phyloP scores from a whole-genome alignment of 495 filamentous ascomycete genomes.

The Annulohypoxylon bovei region DNA sequence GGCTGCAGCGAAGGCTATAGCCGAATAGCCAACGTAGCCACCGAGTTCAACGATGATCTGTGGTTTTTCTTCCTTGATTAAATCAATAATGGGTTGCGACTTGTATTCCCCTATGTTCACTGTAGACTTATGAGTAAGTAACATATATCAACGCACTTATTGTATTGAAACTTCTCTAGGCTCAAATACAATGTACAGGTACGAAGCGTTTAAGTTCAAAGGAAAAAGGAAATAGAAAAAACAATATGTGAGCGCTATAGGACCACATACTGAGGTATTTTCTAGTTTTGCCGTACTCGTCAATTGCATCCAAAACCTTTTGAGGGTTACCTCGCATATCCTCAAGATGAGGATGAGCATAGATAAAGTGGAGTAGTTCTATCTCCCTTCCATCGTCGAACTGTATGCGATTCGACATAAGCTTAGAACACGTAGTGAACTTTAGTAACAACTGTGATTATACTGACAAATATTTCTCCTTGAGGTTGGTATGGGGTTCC shows the following conservation, averaged over 20 bases:
- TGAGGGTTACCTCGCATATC: conserved; percentile 70
- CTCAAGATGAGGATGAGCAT: conserved; percentile 61
- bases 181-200: too few species aligned
- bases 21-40: conserved; percentile 83
- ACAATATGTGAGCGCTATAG: too few species aligned
- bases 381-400: conserved; percentile 78
- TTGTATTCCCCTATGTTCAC: conserved; percentile 82
- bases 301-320: conserved; percentile 73
- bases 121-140: background rate
- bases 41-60: conserved; percentile 80
- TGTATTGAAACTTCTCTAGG: too few species aligned
- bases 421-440: background rate
- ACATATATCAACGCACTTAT: too few species aligned
- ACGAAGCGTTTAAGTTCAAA: too few species aligned
- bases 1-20: conserved; percentile 74
- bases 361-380: conserved; percentile 75
- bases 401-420: conserved; percentile 35
- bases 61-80: conserved; percentile 73
- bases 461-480: conserved; percentile 39
- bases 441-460: conserved; percentile 4
- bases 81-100: conserved; percentile 69
- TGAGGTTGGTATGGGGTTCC: conserved; percentile 36
- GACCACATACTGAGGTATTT: conserved; percentile 67
- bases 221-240: too few species aligned
- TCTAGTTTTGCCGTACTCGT: conserved; percentile 71